Evolutionary conservation across 768 basidiomycete species (phyloP), one percentile per base, ranked within the genome.

Genomic region (Stropharia rugosoannulata): DNA sequence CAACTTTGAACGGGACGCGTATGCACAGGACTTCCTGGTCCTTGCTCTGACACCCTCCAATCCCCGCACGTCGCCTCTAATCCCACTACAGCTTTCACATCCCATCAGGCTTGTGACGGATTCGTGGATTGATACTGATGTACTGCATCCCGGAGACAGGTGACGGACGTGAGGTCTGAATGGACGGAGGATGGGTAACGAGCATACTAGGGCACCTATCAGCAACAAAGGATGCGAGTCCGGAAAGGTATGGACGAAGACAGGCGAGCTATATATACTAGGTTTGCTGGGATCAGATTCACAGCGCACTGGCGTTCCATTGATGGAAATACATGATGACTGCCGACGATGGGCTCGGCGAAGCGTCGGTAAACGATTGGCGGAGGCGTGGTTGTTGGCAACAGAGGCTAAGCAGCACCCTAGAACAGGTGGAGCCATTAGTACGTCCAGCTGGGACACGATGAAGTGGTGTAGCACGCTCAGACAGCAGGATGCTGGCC

Each of bases 51-150:
- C 54, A 66, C 80, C 81, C 49, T 70, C 76, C 52, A 73, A 76
- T 57, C 71, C 71, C 13, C 70, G 76, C 27, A 67, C 68, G 12
- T 79, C 77, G n/a, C 73, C 74, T 19, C 60, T 84, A 29, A 38
- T 75, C 22, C 72, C 70, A 5, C 54, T 74, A 49, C 77, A 80
- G 60, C 69, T 83, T 57, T 68, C 70, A 36, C 77, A 79, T 60
- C 75, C 79, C 2, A 80, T 86, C 60, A 78, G 74, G 44, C 70
- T 86, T 40, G 81, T 80, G 56, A 84, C 85, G 32, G 81, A 86
- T 57, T 63, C 78, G 18, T 83, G 80, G 73, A 64, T 62, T 25
- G 75, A 76, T 47, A 57, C 57, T 44, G 70, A 69, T 53, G 56
- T 57, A 27, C 51, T 68, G 49, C 75, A 77, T 56, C 75, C 75